phyloP scores from a whole-genome alignment of 1,284 basidiomycete genomes.

The Puccinia polysora region DNA sequence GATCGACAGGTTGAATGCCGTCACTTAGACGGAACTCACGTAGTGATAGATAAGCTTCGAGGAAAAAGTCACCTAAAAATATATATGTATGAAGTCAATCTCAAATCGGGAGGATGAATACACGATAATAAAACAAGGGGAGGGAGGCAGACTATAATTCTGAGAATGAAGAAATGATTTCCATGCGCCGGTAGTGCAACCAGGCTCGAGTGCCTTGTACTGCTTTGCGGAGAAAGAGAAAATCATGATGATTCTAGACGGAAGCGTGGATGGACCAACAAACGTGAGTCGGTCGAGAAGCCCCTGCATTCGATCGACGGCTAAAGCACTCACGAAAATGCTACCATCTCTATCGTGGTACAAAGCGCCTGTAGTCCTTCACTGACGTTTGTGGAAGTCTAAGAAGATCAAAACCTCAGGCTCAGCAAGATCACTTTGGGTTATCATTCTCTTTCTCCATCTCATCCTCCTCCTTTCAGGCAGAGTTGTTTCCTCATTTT shows the following conservation, averaged over 20 bases:
- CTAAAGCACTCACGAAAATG: constrained; percentile 18
- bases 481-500: too few relatives aligned
- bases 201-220: constrained; percentile 15
- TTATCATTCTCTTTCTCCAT: too few relatives aligned
- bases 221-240: constrained; percentile 30
- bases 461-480: too few relatives aligned
- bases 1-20: neutral
- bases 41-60: constrained; percentile 22
- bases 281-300: neutral
- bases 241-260: constrained; percentile 39
- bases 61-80: constrained; percentile 28
- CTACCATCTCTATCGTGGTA: constrained; percentile 40
- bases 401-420: neutral
- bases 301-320: too few relatives aligned
- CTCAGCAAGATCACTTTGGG: neutral
- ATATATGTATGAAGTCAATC: neutral
- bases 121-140: neutral
- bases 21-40: neutral
- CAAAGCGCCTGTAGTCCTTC: constrained; percentile 38
- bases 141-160: constrained; percentile 32
- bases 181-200: constrained; percentile 12
- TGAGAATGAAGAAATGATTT: constrained; percentile 36
- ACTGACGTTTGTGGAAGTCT: constrained; percentile 38
- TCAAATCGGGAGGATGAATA: neutral
- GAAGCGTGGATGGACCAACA: neutral